A percentile compares a stretch with the other conserved stretches of the same genome.
Conservation (phyloP, 306 rosid species). For the Neltuma alba region DNA sequence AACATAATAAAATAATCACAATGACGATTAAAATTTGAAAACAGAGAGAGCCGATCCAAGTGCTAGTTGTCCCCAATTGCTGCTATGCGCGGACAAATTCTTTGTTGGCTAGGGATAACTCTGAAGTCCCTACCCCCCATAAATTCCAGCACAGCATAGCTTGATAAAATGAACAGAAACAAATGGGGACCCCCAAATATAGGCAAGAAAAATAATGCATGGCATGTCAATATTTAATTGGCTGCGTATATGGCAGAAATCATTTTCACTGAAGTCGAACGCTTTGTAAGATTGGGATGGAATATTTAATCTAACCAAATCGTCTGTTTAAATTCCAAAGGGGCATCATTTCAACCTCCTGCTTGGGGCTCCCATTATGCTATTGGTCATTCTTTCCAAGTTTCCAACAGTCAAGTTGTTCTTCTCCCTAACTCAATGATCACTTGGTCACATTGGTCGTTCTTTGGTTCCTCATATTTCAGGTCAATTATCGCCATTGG, state of each 20-base stretch:
- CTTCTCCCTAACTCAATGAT: neutral
- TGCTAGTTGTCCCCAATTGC: too few species aligned
- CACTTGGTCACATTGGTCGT: neutral
- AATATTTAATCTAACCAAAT: neutral
- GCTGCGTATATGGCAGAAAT: neutral
- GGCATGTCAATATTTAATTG: neutral
- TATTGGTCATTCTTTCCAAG: neutral
- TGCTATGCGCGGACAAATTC: too few species aligned
- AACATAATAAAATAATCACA: neutral
- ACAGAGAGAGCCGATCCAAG: neutral
- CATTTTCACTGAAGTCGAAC: neutral
- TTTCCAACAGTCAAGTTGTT: neutral
- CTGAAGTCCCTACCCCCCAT: too few species aligned
- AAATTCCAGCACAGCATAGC: too few species aligned
- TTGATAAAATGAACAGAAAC: too few species aligned
- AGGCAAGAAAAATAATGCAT: neutral
- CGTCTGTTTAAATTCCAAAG: neutral
- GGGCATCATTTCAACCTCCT: neutral
- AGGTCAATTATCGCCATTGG: neutral
- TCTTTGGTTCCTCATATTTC: neutral
- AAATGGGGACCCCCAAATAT: neutral
- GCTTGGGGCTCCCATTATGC: neutral
- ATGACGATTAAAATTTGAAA: neutral
- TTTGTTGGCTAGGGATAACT: too few species aligned
- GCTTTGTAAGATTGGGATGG: neutral